Percentiles rank a stretch among this genome's conserved stretches.
phyloP scores from a whole-genome alignment of 805 yeast genomes.

The Saturnispora sanitii region DNA sequence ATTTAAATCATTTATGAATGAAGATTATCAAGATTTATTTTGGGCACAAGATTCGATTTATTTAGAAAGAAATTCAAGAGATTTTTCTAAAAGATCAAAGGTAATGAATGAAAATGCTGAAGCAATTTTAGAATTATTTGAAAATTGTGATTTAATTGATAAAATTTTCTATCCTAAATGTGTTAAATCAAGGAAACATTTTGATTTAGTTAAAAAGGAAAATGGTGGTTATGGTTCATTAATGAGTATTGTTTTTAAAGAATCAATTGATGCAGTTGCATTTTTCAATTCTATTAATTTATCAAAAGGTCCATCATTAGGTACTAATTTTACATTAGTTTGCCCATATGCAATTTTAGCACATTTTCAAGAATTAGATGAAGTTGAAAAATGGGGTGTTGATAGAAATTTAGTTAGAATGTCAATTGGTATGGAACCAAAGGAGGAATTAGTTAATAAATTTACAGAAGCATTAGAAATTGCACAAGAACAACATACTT shows the following conservation, averaged over 20 bases:
- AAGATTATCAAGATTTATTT: conserved; percentile 58
- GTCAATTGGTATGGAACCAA: conserved; percentile 78
- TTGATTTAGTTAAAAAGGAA: conserved; percentile 57
- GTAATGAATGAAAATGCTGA: conserved; percentile 48
- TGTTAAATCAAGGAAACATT: conserved; percentile 45
- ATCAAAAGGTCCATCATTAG: conserved; percentile 86
- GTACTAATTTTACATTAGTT: conserved; percentile 80
- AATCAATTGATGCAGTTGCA: conserved; percentile 52
- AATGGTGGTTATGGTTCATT: conserved; percentile 75
- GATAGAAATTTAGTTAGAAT: conserved; percentile 69
- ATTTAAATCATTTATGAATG: conserved; percentile 42
- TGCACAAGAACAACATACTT: conserved; percentile 31
- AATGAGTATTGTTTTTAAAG: conserved; percentile 60
- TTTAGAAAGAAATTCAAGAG: conserved; percentile 88
- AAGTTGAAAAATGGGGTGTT: conserved; percentile 72
- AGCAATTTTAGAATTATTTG: conserved; percentile 44
- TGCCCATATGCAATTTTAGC: conserved; percentile 87
- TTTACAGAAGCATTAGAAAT: conserved; percentile 44
- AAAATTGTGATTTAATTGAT: conserved; percentile 43
- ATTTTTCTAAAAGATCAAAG: conserved; percentile 56
- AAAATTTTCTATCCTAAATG: conserved; percentile 64
- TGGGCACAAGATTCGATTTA: conserved; percentile 95
- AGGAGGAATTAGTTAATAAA: conserved; percentile 40
- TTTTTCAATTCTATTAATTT: conserved; percentile 63
- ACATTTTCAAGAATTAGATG: conserved; percentile 73